Conservation (phyloP, 768 basidiomycete genomes). For the Boletus huronensis region DNA sequence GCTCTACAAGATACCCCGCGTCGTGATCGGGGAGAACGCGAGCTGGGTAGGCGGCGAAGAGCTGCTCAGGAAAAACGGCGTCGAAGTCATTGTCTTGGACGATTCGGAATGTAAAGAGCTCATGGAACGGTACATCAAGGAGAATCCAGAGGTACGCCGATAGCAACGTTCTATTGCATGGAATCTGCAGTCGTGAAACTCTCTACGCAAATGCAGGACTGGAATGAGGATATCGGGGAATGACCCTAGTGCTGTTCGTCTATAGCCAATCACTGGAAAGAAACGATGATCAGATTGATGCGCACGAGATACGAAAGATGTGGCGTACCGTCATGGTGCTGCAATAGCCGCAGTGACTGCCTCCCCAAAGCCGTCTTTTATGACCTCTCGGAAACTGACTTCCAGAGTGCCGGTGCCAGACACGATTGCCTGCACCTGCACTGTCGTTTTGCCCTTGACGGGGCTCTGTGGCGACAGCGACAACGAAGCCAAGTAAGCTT, state of each 20-base stretch:
- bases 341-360: constrained; percentile 29
- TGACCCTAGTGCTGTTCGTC: constrained; percentile 6
- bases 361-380: constrained; percentile 33
- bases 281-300: neutral
- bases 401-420: constrained; percentile 34
- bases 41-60: constrained; percentile 55
- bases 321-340: constrained; percentile 18
- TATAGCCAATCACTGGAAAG: constrained; percentile 2
- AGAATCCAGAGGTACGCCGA: constrained; percentile 47
- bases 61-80: constrained; percentile 47
- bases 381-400: constrained; percentile 38
- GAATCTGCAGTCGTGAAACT: constrained; percentile 4
- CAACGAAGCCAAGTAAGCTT: constrained; percentile 41
- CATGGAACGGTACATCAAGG: constrained; percentile 54
- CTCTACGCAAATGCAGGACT: constrained; percentile 38
- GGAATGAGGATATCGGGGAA: constrained; percentile 64
- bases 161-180: constrained; percentile 5
- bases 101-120: constrained; percentile 49
- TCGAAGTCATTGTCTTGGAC: constrained; percentile 50
- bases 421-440: constrained; percentile 45
- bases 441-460: constrained; percentile 45
- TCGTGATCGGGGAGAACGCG: constrained; percentile 62
- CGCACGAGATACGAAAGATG: neutral
- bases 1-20: constrained; percentile 61
- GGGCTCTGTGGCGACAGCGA: constrained; percentile 36